Percentiles rank a stretch among this genome's conserved stretches.
Conservation (phyloP, 805 yeast species). For the Yamadazyma endophytica region DNA sequence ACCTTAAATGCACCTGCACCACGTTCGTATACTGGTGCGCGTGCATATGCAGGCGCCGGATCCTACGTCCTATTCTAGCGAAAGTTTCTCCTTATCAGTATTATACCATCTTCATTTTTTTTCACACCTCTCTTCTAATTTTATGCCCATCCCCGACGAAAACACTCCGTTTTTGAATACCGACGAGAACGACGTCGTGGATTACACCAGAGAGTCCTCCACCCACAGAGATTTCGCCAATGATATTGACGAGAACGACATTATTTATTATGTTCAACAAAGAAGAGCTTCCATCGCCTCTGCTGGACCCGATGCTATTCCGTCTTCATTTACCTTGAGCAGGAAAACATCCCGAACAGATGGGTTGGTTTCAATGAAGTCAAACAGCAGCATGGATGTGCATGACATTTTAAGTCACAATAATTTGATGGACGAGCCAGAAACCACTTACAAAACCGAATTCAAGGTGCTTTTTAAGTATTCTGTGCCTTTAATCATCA, state of each 20-base stretch:
- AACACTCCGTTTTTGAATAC: conserved; percentile 13
- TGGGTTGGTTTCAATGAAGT: conserved; percentile 16
- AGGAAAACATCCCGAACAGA: conserved; percentile 2
- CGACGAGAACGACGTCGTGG: conserved; percentile 1
- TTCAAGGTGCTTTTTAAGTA: conserved; percentile 32
- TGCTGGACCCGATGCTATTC: conserved; percentile 20
- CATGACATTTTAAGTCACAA: conserved; percentile 6
- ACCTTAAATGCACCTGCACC: no score
- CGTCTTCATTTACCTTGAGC: conserved; percentile 4
- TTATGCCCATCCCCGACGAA: conserved; percentile 11
- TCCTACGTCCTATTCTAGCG: no score
- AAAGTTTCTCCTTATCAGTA: no score
- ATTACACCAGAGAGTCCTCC: neutral
- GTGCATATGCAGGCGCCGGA: no score
- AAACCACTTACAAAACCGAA: conserved; percentile 39
- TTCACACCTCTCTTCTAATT: no score
- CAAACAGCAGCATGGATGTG: conserved; percentile 10
- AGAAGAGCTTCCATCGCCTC: conserved; percentile 36
- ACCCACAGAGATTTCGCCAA: conserved; percentile 7
- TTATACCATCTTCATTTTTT: no score
- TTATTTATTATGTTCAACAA: conserved; percentile 35
- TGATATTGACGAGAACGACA: conserved; percentile 29
- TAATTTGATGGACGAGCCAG: conserved; percentile 35
- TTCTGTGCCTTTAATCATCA: conserved; percentile 57
- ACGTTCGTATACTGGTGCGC: no score